Base-by-base conservation (phyloP, 805 yeast species). In the Myxozyma udenii region DNA sequence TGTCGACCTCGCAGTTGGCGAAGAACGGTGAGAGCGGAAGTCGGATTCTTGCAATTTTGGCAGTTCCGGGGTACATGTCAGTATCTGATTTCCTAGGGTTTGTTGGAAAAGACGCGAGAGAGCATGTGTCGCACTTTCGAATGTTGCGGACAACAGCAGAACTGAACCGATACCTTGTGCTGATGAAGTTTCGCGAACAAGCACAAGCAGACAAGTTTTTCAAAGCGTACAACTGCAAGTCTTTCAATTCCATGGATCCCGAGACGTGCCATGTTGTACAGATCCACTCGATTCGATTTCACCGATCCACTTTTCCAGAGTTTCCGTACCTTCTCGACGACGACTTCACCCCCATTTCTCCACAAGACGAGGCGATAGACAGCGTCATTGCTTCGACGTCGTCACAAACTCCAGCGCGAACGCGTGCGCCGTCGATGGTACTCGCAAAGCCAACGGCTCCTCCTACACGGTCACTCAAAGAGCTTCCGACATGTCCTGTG, bases 401-500 rank as follows among this genome's bases (percentile, higher is more conserved):
- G 14, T 24, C 41, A 3, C 11, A 22, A 16, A 6, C 36, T 14
- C 25, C 41, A 14, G 26, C 41, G 3, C 50, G 50, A 26, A 38
- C 24, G 6, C 47, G 57, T 18, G 40, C 45, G 24, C 44, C 51
- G 36, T 51, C 45, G 14, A 28, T 36, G 44, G 55, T 37, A 22
- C 32, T 58, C 26, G 18, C 25, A 16, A 55, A 41, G 40, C 58
- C 63, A 6, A 49, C 54, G 2, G 60, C 67, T 30, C 62, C 68
- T 39, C 61, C 62, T 11, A 61, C 65, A 40, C 32, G 59, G 24
- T 41, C 62, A 16, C 62, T 71, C 3, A 68, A 76, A 5, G 96
- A 89, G 65, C 72, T 89, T 26, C 96, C 97, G 0, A 85, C 93
- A 0, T 89, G 97, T 64, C 96, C 96, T 0, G 96, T 89, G 0